Percentiles rank a stretch among this genome's conserved stretches.
Conservation (phyloP, 2,329 filamentous ascomycete species). For the Bipolaris oryzae region DNA sequence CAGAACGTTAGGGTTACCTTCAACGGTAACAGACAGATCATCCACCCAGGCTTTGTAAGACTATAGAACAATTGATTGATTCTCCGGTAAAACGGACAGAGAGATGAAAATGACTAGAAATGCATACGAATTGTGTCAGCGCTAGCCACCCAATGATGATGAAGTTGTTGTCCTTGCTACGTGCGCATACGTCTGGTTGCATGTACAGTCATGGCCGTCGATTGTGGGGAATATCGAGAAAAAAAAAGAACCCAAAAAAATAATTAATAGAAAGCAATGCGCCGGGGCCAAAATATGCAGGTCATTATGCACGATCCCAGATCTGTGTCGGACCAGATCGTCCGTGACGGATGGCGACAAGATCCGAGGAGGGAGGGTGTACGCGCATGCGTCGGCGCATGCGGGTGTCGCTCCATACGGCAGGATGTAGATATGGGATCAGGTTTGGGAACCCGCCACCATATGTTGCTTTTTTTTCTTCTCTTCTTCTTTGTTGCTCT, state of each 20-base stretch:
- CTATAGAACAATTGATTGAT: conserved; percentile 1
- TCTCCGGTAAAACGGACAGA: conserved; percentile 11
- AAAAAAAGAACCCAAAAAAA: background rate
- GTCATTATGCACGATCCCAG: conserved; percentile 14
- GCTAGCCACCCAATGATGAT: conserved; percentile 37
- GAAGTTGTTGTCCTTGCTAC: conserved; percentile 2
- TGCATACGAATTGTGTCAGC: conserved; percentile 28
- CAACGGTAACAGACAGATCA: background rate
- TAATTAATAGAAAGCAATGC: conserved; percentile 7
- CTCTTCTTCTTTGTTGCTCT: conserved; percentile 10
- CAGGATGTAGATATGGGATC: conserved; percentile 1
- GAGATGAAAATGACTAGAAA: conserved; percentile 20
- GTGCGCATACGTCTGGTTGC: conserved; percentile 1
- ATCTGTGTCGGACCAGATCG: conserved; percentile 8
- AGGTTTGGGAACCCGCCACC: background rate
- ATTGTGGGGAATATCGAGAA: conserved; percentile 5
- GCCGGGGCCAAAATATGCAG: conserved; percentile 11
- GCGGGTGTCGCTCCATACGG: conserved; percentile 3
- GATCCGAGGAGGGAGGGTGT: background rate
- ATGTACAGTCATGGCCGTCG: background rate
- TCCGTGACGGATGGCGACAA: conserved; percentile 6
- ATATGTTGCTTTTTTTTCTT: conserved; percentile 10
- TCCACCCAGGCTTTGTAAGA: background rate
- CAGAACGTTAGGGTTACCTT: background rate
- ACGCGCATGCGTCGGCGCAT: conserved; percentile 2